Evolutionary conservation across 495 filamentous ascomycete species (phyloP).

Genomic region (Pyronema omphalodes): DNA sequence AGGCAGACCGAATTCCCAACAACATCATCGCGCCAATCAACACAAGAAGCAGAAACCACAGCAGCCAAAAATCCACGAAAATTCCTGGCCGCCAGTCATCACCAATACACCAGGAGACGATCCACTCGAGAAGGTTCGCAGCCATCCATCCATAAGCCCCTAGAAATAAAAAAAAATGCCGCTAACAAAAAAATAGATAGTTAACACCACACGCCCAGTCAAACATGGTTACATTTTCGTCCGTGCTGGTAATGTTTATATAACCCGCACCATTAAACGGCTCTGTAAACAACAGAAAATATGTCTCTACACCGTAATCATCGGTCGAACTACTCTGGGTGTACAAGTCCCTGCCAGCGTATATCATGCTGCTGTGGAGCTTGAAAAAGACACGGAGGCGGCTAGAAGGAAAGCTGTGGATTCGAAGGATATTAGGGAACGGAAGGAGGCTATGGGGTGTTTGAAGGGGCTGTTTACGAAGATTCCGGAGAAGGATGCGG

Average conservation of each 20-base stretch:
- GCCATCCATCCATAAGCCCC: too few species aligned
- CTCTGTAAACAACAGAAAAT: constrained; percentile 29
- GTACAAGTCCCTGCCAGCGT: constrained; percentile 32
- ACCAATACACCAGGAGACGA: too few species aligned
- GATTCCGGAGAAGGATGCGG: constrained; percentile 28
- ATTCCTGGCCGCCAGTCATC: too few species aligned
- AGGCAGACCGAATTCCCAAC: too few species aligned
- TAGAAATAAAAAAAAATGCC: too few species aligned
- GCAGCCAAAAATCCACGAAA: too few species aligned
- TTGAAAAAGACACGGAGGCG: constrained; percentile 27
- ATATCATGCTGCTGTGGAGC: constrained; percentile 22
- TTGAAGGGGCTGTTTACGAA: constrained; percentile 27
- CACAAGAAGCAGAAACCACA: too few species aligned
- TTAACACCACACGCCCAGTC: background rate
- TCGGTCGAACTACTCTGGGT: constrained; percentile 26
- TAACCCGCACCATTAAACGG: constrained; percentile 32
- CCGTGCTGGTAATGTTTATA: constrained; percentile 33
- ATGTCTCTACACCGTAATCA: constrained; percentile 28
- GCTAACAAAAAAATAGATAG: too few species aligned
- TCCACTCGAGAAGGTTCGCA: too few species aligned
- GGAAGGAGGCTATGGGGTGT: constrained; percentile 23
- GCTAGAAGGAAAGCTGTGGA: constrained; percentile 24
- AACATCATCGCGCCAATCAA: too few species aligned
- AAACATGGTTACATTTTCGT: constrained; percentile 31
- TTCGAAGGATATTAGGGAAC: constrained; percentile 26